Conservation (phyloP, 371 early-diverging fungal species). For the Cladochytrium tenue region DNA sequence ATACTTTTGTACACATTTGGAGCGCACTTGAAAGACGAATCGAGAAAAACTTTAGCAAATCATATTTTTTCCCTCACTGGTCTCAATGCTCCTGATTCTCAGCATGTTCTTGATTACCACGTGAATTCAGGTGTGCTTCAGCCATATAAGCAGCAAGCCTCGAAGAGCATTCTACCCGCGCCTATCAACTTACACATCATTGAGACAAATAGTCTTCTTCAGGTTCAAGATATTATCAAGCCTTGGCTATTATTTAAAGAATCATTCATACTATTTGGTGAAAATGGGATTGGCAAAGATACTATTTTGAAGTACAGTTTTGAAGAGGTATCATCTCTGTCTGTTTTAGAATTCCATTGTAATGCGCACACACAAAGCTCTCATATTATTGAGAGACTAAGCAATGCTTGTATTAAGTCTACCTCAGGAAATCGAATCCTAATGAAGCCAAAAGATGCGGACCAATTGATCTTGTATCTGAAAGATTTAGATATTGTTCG, state of each 20-base stretch:
- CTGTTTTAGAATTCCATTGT: slow-evolving; percentile 50
- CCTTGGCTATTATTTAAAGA: slow-evolving; percentile 46
- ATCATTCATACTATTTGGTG: slow-evolving; percentile 50
- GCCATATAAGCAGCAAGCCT: slow-evolving; percentile 35
- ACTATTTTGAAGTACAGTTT: slow-evolving; percentile 49
- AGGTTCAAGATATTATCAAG: slow-evolving; percentile 41
- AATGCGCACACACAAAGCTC: slow-evolving; percentile 50
- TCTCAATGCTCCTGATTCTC: slow-evolving; percentile 38
- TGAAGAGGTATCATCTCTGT: slow-evolving; percentile 27
- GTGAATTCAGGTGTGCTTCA: slow-evolving; percentile 28
- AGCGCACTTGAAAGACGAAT: slow-evolving; percentile 38
- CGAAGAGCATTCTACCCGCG: no score
- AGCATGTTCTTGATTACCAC: slow-evolving; percentile 40
- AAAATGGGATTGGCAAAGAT: slow-evolving; percentile 55
- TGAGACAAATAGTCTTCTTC: no score
- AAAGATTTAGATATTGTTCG: slow-evolving; percentile 56
- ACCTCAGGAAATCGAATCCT: slow-evolving; percentile 45
- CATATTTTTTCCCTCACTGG: slow-evolving; percentile 39
- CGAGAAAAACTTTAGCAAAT: slow-evolving; percentile 38
- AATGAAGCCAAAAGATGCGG: slow-evolving; percentile 50
- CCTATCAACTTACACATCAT: no score
- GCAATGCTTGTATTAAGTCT: slow-evolving; percentile 42
- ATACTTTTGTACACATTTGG: slow-evolving; percentile 48
- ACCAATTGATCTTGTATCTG: slow-evolving; percentile 48
- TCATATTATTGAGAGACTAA: slow-evolving; percentile 46